Evolutionary conservation across 2,329 filamentous ascomycete species (phyloP).

Genomic region (Aspergillus aculeatinus): DNA sequence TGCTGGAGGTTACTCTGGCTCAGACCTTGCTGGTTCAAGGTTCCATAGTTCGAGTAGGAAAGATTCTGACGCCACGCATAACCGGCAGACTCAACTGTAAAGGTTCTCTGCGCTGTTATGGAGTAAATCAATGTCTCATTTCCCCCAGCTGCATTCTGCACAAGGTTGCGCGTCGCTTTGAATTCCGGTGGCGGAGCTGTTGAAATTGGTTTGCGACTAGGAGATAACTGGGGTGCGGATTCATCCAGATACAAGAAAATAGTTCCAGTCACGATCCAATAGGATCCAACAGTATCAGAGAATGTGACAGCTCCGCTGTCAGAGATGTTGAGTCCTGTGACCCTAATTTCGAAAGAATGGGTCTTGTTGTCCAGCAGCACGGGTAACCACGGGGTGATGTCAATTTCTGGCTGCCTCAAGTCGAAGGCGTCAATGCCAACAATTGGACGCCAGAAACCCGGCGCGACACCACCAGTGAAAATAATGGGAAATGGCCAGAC

Average conservation of each 20-base stretch:
- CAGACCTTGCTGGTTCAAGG: conserved; percentile 55
- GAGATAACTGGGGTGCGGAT: conserved; percentile 14
- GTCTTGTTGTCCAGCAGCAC: conserved; percentile 63
- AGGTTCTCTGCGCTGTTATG: conserved; percentile 55
- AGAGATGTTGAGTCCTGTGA: conserved; percentile 64
- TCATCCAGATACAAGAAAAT: conserved; percentile 73
- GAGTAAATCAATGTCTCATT: conserved; percentile 62
- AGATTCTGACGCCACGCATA: conserved; percentile 61
- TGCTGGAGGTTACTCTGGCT: conserved; percentile 54
- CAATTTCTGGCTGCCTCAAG: conserved; percentile 75
- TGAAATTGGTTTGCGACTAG: conserved; percentile 27
- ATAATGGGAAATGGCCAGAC: conserved; percentile 80
- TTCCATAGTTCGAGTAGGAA: conserved; percentile 56
- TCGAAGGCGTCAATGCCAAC: conserved; percentile 79
- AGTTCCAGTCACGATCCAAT: conserved; percentile 77
- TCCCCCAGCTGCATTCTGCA: conserved; percentile 45
- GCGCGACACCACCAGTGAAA: conserved; percentile 77
- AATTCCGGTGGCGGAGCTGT: conserved; percentile 48
- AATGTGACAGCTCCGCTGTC: conserved; percentile 50
- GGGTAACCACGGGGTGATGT: conserved; percentile 74
- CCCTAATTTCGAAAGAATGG: conserved; percentile 67
- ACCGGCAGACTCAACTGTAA: conserved; percentile 53
- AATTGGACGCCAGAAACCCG: conserved; percentile 73
- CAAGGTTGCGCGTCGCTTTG: conserved; percentile 40
- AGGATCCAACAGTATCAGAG: conserved; percentile 58